phyloP scores from a whole-genome alignment of 225 moss, liverwort and hornwort genomes.

The Marchantia polymorpha region DNA sequence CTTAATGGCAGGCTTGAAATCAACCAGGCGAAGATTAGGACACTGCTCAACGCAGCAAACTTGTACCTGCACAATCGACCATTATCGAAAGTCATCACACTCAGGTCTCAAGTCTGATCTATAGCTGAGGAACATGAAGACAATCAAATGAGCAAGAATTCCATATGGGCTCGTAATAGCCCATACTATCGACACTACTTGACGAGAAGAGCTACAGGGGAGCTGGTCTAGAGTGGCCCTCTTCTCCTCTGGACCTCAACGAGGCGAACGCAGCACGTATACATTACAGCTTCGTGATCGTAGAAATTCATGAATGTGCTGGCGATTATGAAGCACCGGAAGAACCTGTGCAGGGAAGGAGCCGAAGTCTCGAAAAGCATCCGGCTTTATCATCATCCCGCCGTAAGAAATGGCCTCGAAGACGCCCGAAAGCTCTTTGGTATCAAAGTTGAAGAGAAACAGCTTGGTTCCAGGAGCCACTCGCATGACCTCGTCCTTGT shows the following conservation, averaged over 20 bases:
- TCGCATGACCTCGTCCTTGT: conserved; percentile 69
- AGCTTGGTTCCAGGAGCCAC: conserved; percentile 71
- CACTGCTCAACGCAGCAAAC: conserved; percentile 44
- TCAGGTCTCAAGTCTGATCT: too few relatives aligned
- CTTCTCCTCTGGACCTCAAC: too few relatives aligned
- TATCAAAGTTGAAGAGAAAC: conserved; percentile 74
- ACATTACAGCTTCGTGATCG: too few relatives aligned
- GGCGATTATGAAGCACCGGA: not conserved
- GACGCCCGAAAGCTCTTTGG: conserved; percentile 63
- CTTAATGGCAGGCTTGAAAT: conserved; percentile 36
- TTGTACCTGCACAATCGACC: conserved; percentile 33
- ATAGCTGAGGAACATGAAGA: too few relatives aligned
- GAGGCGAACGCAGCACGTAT: too few relatives aligned
- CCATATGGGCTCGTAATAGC: too few relatives aligned
- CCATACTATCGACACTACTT: too few relatives aligned
- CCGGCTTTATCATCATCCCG: conserved; percentile 57
- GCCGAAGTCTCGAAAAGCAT: conserved; percentile 59
- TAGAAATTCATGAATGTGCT: too few relatives aligned
- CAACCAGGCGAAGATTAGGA: conserved; percentile 38
- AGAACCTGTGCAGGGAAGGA: conserved; percentile 50
- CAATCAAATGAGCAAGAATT: too few relatives aligned
- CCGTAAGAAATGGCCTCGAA: conserved; percentile 73
- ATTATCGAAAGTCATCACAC: not conserved
- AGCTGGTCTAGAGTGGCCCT: too few relatives aligned
- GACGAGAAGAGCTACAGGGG: too few relatives aligned